Conservation (phyloP, 2,329 filamentous ascomycete genomes). For the Pseudogymnoascus sp. region DNA sequence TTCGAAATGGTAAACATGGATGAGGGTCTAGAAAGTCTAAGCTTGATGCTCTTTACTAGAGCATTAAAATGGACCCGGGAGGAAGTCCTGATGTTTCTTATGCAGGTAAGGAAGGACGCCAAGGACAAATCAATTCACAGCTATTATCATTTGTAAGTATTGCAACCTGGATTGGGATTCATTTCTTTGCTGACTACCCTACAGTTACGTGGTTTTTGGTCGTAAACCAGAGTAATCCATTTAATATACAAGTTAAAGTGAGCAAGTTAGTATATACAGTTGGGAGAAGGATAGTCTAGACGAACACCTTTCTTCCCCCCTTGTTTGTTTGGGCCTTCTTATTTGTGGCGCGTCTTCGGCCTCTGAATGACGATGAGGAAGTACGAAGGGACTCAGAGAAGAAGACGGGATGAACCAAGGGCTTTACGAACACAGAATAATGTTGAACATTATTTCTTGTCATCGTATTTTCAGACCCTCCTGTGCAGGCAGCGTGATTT, state of each 20-base stretch:
- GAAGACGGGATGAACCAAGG: neutral
- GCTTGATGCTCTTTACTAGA: neutral
- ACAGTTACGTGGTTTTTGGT: neutral
- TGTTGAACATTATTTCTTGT: constrained; percentile 28
- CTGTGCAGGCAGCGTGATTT: no score
- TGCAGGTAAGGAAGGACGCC: neutral
- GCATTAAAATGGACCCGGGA: neutral
- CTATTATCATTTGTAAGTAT: neutral
- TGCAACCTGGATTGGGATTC: neutral
- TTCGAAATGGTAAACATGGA: neutral
- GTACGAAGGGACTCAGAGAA: neutral
- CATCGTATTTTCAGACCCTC: no score
- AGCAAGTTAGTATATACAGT: neutral
- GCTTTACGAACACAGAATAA: neutral
- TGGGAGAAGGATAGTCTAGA: neutral
- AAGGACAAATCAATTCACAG: neutral
- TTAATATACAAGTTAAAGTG: neutral
- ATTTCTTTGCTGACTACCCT: neutral
- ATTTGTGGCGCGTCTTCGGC: neutral
- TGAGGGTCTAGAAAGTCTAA: neutral
- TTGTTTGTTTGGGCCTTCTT: neutral
- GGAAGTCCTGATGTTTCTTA: neutral
- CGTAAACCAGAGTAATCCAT: neutral
- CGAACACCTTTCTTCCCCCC: neutral
- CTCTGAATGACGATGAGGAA: neutral